A percentile compares a stretch with the other conserved stretches of the same genome.
Conservation (phyloP, 2,329 filamentous ascomycete genomes). For the Stylonectria norvegica region DNA sequence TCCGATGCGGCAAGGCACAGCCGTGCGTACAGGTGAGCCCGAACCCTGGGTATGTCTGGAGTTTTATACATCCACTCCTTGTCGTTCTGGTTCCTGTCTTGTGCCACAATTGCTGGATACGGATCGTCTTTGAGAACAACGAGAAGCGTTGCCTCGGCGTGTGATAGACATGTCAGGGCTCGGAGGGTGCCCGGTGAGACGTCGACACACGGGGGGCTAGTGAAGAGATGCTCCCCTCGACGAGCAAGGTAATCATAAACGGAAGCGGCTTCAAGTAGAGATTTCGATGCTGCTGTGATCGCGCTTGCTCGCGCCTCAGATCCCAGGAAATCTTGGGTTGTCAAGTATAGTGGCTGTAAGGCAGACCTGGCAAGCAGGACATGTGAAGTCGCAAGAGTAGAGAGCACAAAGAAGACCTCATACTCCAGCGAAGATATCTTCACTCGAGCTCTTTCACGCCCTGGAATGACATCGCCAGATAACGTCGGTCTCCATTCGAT, state of each 20-base stretch:
- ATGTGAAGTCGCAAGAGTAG: slow-evolving; percentile 72
- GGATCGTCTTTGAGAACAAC: slow-evolving; percentile 93
- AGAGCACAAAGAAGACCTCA: slow-evolving; percentile 76
- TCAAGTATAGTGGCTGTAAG: slow-evolving; percentile 70
- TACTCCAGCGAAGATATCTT: slow-evolving; percentile 73
- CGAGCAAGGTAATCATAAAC: slow-evolving; percentile 70
- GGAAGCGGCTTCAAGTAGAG: slow-evolving; percentile 73
- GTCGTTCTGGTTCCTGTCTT: slow-evolving; percentile 76
- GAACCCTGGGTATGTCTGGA: slow-evolving; percentile 82
- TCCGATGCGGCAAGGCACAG: slow-evolving; percentile 85
- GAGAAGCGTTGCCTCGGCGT: slow-evolving; percentile 85
- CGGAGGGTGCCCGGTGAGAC: slow-evolving; percentile 51
- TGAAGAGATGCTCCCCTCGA: slow-evolving; percentile 45
- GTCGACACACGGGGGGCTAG: slow-evolving; percentile 48
- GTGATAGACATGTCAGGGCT: slow-evolving; percentile 62
- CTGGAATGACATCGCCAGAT: slow-evolving; percentile 59
- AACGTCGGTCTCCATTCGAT: slow-evolving; percentile 86
- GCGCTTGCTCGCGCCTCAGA: slow-evolving; percentile 65
- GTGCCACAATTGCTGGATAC: slow-evolving; percentile 77
- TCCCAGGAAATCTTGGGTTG: slow-evolving; percentile 56
- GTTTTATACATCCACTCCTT: slow-evolving; percentile 97
- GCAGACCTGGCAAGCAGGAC: slow-evolving; percentile 68
- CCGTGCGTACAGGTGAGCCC: slow-evolving; percentile 81
- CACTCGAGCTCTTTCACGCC: slow-evolving; percentile 62
- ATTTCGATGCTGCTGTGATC: slow-evolving; percentile 71